Evolutionary conservation across 352 stramenopile genomes (phyloP).

Genomic region (Phytopythium ostracodes): DNA sequence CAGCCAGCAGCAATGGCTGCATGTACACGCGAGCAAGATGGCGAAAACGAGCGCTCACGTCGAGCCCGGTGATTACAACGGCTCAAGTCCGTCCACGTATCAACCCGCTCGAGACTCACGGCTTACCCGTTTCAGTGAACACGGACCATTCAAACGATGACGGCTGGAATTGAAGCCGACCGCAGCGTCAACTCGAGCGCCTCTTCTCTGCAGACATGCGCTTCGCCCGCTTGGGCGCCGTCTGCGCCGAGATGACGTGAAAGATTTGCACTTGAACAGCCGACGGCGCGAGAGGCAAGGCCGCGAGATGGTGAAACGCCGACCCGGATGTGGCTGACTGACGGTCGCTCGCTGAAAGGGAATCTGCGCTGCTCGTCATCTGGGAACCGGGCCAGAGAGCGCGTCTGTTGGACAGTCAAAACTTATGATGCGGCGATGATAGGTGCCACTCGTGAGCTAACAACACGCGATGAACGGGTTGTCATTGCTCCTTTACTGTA

Average conservation of each 20-base stretch:
- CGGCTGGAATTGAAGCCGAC: not conserved
- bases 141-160: not conserved
- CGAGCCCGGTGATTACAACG: too few species aligned
- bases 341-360: too few species aligned
- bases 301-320: not conserved
- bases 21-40: not conserved
- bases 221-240: not conserved
- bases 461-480: not conserved
- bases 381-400: not conserved
- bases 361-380: not conserved
- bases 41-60: not conserved
- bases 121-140: not conserved
- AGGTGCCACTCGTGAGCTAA: not conserved
- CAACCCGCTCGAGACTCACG: too few species aligned
- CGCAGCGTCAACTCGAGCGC: conserved; percentile 1
- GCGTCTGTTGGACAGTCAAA: not conserved
- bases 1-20: not conserved
- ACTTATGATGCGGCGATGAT: not conserved
- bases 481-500: not conserved
- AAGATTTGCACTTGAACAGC: not conserved
- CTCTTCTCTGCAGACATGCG: not conserved
- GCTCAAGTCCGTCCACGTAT: too few species aligned
- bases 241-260: not conserved
- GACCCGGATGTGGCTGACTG: not conserved
- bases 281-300: not conserved